Base-by-base conservation (phyloP, 371 early-diverging fungal species). In the Apophysomyces variabilis region DNA sequence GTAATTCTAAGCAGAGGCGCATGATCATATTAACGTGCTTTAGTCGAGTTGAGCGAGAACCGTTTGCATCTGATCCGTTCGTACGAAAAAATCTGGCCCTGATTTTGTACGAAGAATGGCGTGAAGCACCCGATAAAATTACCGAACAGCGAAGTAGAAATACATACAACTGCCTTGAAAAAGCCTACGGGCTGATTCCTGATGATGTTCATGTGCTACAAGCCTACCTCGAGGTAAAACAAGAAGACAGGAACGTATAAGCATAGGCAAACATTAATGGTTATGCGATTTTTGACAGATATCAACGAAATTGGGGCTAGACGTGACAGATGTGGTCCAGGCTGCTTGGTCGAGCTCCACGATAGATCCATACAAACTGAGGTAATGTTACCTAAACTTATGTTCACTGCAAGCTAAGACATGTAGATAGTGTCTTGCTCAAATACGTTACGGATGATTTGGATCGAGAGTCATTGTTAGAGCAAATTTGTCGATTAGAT, bases 101-200 rank as follows among this genome's bases (percentile, higher is more conserved):
- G 54, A 50, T 50, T 50, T 21, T 50, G 54, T 50, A 50, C 21
- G 54, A 50, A 4, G 21, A 50, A 21, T 50, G 54, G 54, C 1
- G 21, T 1, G 21, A 21, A 21, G 9, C 21, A 18, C 21, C 21
- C 4, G 54, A 21, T 18, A 9, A 21, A 50, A 50, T 21, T 7
- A 18, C 54, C 54, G 21, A 50, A 21, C 9, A 50, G 21, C 5
- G 21, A 7, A 50, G 9, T 11, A 21, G 21, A 50, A 50, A 21
- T 18, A 26, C 9, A 11, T 8, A 5, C 36, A 65, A 65, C 16
- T 64, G 61, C 39, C 68, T 72, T 68, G 68, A 67, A 63, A 56
- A 67, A 58, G 72, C 68, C 6, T 72, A 72, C 44, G 41, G 65
- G n/a, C 57, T 62, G 47, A 58, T 65, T 16, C 59, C 63, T 32